Base-by-base conservation (phyloP, 2,329 filamentous ascomycete species). In the Thermoascus crustaceus region DNA sequence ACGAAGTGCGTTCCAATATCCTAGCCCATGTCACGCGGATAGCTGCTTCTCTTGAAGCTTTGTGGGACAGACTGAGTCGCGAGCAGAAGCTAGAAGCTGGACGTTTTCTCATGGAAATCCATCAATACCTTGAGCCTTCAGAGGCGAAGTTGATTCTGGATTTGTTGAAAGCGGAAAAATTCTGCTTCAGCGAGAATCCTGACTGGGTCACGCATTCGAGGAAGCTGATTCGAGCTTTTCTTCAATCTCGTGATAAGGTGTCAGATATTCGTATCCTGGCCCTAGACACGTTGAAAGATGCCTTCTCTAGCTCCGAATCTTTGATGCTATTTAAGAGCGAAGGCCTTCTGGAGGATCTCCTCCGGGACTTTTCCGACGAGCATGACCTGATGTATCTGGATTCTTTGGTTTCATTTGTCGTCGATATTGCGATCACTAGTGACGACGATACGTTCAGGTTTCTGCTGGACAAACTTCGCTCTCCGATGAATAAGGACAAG, bases 181-280 rank as follows among this genome's bases (percentile, higher is more conserved):
- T 60, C 16, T 64, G 59, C 30, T 52, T 52, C 29, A 55, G 57
- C 23, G 51, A 50, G n/a, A 52, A 48, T 30, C 32, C 47, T 4
- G 40, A 50, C 9, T 66, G 60, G 59, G 40, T 53, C n/a, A 46
- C 46, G 6, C 47, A 55, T 43, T 55, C 53, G 19, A 55, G 50
- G 35, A 53, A 50, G 18, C 40, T 65, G 10, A 54, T 63, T 35
- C 45, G 52, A 24, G 55, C 50, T 22, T 65, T 64, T 32, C 49
- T 65, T 40, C 54, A 53, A 13, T 47, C 53, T 35, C 58, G 50
- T n/a, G 52, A 51, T 8, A 62, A 65, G 39, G 41, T 55, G 21
- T 53, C 59, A 4, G 61, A 63, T 26, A 51, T 62, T 32, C 62
- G 63, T 20, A 57, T 63, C 5, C 37, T 57, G 7, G 61, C 61